phyloP scores from a whole-genome alignment of 306 rosid species.

The Prinsepia uniflora region DNA sequence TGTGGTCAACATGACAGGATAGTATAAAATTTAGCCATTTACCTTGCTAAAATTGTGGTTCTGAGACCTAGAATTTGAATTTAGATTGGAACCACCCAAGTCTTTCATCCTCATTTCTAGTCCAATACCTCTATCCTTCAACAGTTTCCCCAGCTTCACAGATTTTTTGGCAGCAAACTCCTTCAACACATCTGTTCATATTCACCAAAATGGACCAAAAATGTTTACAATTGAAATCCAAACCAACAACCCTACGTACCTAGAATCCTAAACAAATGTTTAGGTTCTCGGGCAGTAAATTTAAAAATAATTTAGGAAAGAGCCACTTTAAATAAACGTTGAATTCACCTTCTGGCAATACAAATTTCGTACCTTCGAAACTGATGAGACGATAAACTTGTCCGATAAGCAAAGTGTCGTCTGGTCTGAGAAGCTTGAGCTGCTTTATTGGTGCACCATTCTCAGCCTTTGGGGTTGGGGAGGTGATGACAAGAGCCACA shows the following conservation, averaged over 20 bases:
- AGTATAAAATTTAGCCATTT: background rate
- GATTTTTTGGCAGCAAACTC: constrained; percentile 85
- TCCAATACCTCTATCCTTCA: constrained; percentile 54
- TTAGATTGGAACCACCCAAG: constrained; percentile 31
- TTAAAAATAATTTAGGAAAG: no score
- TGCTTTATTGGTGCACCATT: constrained; percentile 60
- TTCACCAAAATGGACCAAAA: background rate
- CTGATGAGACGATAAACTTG: constrained; percentile 78
- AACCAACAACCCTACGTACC: background rate
- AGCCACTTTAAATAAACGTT: no score
- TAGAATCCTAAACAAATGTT: no score
- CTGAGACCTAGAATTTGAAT: constrained; percentile 27
- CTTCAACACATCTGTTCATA: constrained; percentile 70
- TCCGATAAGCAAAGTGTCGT: constrained; percentile 78
- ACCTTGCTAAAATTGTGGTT: constrained; percentile 33
- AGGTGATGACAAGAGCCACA: constrained; percentile 58
- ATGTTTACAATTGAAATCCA: background rate
- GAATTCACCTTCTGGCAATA: no score
- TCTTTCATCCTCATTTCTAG: constrained; percentile 41
- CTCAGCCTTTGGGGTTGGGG: constrained; percentile 45
- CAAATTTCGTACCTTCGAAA: constrained; percentile 54
- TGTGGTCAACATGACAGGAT: background rate
- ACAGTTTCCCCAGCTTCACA: constrained; percentile 67
- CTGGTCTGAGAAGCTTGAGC: constrained; percentile 87
- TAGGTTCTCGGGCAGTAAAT: background rate